Evolutionary conservation across 208 protist genomes (phyloP).

Genomic region (Acanthamoeba castellanii): DNA sequence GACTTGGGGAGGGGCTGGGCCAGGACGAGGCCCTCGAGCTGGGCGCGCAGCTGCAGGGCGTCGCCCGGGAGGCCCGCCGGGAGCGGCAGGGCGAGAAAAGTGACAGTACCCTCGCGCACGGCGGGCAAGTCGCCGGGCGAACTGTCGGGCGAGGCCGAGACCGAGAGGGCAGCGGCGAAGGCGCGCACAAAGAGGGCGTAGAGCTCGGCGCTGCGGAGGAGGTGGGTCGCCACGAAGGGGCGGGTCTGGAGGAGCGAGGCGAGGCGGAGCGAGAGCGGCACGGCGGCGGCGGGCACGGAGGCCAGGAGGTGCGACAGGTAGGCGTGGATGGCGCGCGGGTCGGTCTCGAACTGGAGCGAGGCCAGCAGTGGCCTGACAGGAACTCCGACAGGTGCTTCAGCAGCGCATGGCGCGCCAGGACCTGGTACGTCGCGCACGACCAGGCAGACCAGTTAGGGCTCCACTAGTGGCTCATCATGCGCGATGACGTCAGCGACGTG

Average conservation of each 20-base stretch:
- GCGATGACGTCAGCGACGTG: no score
- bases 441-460: no score
- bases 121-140: no score
- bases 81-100: constrained; percentile 14
- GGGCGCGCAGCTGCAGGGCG: not conserved
- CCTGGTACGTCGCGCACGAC: not conserved
- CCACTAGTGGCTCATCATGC: no score
- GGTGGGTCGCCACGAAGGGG: constrained; percentile 22
- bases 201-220: constrained; percentile 17
- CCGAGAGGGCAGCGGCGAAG: constrained; percentile 7
- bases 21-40: not conserved
- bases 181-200: constrained; percentile 23
- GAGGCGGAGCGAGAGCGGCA: constrained; percentile 1
- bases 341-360: constrained; percentile 58
- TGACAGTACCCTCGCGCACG: not conserved
- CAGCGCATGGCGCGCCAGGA: not conserved
- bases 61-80: not conserved
- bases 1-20: not conserved
- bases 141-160: not conserved
- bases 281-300: not conserved
- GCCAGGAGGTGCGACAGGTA: constrained; percentile 52
- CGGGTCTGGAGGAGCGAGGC: not conserved
- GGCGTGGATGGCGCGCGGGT: constrained; percentile 11
- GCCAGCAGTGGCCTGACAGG: constrained; percentile 16
- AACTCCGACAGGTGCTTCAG: not conserved